These are phyloP conservation scores for Pseudogymnoascus sp. DNA, from an alignment of 2,329 filamentous ascomycete genomes.

Conservation along the genomic window DNA sequence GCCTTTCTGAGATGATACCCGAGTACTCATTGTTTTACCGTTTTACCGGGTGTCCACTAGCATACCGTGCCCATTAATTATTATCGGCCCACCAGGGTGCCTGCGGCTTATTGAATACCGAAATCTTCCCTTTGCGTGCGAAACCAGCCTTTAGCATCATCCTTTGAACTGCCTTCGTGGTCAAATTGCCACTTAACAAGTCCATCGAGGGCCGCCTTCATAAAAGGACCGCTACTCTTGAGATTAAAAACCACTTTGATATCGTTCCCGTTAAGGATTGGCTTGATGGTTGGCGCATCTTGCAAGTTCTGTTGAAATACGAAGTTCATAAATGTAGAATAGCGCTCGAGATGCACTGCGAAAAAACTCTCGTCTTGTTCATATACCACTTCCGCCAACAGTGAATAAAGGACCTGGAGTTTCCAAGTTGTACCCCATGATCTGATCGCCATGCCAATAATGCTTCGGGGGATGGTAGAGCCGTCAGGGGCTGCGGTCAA, in stretches of 20 bases:
- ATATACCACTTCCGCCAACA: not conserved
- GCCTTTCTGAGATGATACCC: not conserved
- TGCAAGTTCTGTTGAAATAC: not conserved
- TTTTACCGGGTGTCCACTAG: not conserved
- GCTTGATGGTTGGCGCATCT: not conserved
- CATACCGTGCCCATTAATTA: not conserved
- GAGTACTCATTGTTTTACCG: not conserved
- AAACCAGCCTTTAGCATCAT: not conserved
- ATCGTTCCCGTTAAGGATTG: slow-evolving; percentile 37
- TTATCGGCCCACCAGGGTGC: not conserved
- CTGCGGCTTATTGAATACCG: not conserved
- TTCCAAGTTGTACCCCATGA: not conserved
- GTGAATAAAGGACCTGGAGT: not conserved
- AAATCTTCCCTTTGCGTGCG: not conserved
- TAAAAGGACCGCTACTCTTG: slow-evolving; percentile 50
- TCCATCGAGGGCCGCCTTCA: slow-evolving; percentile 52
- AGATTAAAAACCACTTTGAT: slow-evolving; percentile 43
- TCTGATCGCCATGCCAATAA: not conserved
- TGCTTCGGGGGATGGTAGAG: not conserved
- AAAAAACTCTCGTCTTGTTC: slow-evolving; percentile 24
- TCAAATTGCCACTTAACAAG: slow-evolving; percentile 58
- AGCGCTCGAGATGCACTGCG: slow-evolving; percentile 31
- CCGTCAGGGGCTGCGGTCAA: not conserved
- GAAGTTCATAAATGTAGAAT: slow-evolving; percentile 7
- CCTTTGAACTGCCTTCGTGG: not conserved